A percentile compares a stretch with the other conserved stretches of the same genome.
Conservation (phyloP, 2,329 filamentous ascomycete genomes). For the Simplicillium sp. region DNA sequence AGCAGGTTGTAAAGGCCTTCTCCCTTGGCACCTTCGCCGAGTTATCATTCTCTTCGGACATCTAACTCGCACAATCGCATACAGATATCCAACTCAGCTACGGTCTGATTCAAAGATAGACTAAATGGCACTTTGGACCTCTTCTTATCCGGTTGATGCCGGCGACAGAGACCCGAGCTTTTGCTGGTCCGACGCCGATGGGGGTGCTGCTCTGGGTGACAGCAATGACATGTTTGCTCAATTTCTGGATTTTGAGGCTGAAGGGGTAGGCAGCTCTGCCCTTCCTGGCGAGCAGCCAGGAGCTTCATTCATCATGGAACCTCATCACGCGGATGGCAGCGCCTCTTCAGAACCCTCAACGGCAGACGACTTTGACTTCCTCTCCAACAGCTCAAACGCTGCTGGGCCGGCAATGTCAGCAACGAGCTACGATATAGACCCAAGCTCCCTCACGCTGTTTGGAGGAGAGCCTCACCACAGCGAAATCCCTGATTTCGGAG, state of each 20-base stretch:
- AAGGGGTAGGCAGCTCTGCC: constrained; percentile 11
- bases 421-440: constrained; percentile 19
- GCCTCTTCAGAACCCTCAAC: constrained; percentile 25
- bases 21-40: too few relatives aligned
- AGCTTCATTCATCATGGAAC: not conserved
- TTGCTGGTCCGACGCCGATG: constrained; percentile 24
- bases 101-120: too few relatives aligned
- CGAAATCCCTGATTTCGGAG: not conserved
- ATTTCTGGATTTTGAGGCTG: constrained; percentile 25
- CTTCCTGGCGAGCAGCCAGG: constrained; percentile 6
- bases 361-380: constrained; percentile 25
- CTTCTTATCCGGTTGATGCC: constrained; percentile 22
- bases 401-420: constrained; percentile 13
- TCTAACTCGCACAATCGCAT: too few relatives aligned
- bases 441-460: constrained; percentile 15
- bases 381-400: constrained; percentile 22
- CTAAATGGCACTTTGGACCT: constrained; percentile 25
- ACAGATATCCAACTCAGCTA: too few relatives aligned
- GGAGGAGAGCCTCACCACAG: not conserved
- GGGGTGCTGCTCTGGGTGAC: constrained; percentile 11
- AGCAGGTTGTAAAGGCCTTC: too few relatives aligned
- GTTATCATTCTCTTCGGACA: too few relatives aligned
- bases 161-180: constrained; percentile 24
- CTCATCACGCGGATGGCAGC: constrained; percentile 18
- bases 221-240: constrained; percentile 26